These are phyloP conservation scores for Amphicarpaea edgeworthii DNA, from an alignment of 306 rosid species.

Conservation along the genomic window DNA sequence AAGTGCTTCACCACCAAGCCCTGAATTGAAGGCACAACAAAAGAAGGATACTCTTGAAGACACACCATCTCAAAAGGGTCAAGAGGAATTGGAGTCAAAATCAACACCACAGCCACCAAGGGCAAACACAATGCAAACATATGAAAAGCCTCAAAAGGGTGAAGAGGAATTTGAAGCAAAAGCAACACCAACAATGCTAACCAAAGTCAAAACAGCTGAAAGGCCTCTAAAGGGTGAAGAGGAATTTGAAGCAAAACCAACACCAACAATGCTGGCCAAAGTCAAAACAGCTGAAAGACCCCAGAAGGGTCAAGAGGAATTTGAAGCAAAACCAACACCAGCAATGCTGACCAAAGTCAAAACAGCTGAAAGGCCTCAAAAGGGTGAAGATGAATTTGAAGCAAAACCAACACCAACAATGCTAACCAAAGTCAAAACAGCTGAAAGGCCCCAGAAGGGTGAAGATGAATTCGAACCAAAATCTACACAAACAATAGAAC, in stretches of 20 bases:
- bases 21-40: conserved; percentile 2
- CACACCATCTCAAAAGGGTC: conserved; percentile 33
- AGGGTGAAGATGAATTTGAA: conserved; percentile 37
- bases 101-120: not conserved
- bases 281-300: not conserved
- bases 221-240: conserved; percentile 22
- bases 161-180: conserved; percentile 45
- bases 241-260: conserved; percentile 12
- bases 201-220: conserved; percentile 24
- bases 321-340: conserved; percentile 1
- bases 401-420: not conserved
- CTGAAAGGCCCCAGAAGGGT: conserved; percentile 10
- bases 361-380: conserved; percentile 2
- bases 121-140: not conserved
- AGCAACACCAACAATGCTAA: not conserved
- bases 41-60: conserved; percentile 5
- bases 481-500: not conserved
- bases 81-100: conserved; percentile 39
- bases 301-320: conserved; percentile 38
- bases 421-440: not conserved
- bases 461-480: conserved; percentile 29
- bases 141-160: conserved; percentile 37
- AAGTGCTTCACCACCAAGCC: conserved; percentile 40
- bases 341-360: not conserved
- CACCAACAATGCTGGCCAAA: not conserved